phyloP scores from a whole-genome alignment of 371 early-diverging fungal species.

The Gilbertella persicaria region DNA sequence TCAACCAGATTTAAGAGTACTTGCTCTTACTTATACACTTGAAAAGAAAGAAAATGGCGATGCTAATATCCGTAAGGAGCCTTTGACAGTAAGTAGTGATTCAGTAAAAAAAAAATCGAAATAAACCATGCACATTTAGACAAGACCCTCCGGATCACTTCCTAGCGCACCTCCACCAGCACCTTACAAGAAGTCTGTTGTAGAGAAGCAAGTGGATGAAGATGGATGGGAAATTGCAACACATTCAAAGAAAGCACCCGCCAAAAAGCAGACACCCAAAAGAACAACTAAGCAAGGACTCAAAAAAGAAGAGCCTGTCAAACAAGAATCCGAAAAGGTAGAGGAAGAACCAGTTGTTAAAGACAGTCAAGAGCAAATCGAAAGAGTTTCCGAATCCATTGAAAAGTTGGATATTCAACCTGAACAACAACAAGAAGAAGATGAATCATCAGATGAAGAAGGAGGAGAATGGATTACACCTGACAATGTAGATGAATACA shows the following conservation, averaged over 20 bases:
- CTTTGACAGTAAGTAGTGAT: slow-evolving; percentile 39
- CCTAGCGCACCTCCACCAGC: slow-evolving; percentile 48
- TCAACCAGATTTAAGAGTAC: slow-evolving; percentile 83
- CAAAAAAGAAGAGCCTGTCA: slow-evolving; percentile 12
- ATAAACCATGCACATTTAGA: slow-evolving; percentile 7
- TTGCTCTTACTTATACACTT: slow-evolving; percentile 87
- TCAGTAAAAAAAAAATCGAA: background rate
- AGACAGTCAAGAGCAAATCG: slow-evolving; percentile 24
- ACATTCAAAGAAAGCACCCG: slow-evolving; percentile 29
- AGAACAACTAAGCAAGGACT: slow-evolving; percentile 1
- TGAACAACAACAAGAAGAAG: slow-evolving; percentile 27
- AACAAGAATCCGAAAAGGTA: slow-evolving; percentile 22
- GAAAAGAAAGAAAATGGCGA: slow-evolving; percentile 75
- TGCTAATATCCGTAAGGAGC: slow-evolving; percentile 64
- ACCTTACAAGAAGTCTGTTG: slow-evolving; percentile 13
- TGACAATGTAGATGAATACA: slow-evolving; percentile 72
- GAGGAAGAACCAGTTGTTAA: slow-evolving; percentile 21
- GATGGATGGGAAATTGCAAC: slow-evolving; percentile 55
- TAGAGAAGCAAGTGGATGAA: slow-evolving; percentile 38
- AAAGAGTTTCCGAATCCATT: slow-evolving; percentile 24
- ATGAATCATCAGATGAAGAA: slow-evolving; percentile 51
- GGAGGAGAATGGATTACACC: slow-evolving; percentile 97
- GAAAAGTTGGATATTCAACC: slow-evolving; percentile 14
- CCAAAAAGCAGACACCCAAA: slow-evolving; percentile 18
- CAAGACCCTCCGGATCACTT: slow-evolving; percentile 38